Base-by-base conservation (phyloP, 768 basidiomycete genomes). In the Wakefieldia striispora region DNA sequence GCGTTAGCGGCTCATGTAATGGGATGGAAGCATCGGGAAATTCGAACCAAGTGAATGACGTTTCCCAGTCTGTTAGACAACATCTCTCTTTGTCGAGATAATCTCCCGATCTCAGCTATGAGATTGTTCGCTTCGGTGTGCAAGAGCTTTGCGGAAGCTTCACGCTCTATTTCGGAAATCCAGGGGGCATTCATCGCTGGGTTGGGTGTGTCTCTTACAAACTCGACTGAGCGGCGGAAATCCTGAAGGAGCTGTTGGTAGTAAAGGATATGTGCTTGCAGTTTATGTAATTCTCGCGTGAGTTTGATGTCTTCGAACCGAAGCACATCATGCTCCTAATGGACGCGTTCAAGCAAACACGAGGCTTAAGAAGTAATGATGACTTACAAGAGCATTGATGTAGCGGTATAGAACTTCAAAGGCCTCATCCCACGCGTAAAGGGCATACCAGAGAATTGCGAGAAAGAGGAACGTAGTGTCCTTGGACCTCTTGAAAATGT, bases 391-490 rank as follows among this genome's bases (percentile, higher is more conserved):
- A 48, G 47, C 66, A 43, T 73, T 75, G 19, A 83, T 75, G 57
- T 84, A 79, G 16, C 49, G 39, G 53, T 77, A 80, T 27, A 84
- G 55, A 13, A 63, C 59, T 53, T 81, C 80, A 20, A 82, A 70
- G 0, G 78, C 67, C 60, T 84, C 79, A 46, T 84, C 82, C 80
- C 82, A 84, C 2, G 78, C 72, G 53, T 84, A 83, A 8, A 82
- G 62, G 3, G 78, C 75, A 47, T 81, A 81, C 82, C 82, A 84
- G 29, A 83, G 60, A 16, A 77, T 66, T 23, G 75, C 70, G 24
- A 71, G 60, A 17, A 70, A 56, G 37, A 66, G 45, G 35, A 71
- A 67, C 0, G 68, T 70, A 1, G 69, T 61, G 27, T 72, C 71
- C 23, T 48, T 61, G 17, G 59, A 62, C 43, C 49, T 45, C 13